These are phyloP conservation scores for Metahyphopichia silvanorum DNA, from an alignment of 805 yeast species.

Conservation along the genomic window DNA sequence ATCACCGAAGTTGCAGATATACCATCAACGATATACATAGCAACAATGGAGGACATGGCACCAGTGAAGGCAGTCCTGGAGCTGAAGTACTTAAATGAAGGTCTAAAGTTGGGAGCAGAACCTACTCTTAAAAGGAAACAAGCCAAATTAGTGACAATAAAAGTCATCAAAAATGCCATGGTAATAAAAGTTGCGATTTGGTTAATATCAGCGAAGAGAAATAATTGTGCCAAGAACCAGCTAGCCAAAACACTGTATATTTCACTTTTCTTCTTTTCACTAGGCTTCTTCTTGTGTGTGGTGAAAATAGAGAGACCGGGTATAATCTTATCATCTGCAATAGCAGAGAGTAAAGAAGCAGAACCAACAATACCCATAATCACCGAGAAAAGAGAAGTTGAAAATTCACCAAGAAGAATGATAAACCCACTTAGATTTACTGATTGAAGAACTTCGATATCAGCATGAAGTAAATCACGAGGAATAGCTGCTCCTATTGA, in stretches of 20 bases:
- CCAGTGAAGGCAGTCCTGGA: constrained; percentile 81
- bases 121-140: constrained; percentile 85
- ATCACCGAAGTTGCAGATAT: constrained; percentile 78
- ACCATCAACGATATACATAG: constrained; percentile 96
- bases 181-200: constrained; percentile 93
- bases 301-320: constrained; percentile 68
- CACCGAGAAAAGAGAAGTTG: constrained; percentile 88
- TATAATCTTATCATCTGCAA: constrained; percentile 82
- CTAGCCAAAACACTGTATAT: constrained; percentile 66
- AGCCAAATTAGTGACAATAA: constrained; percentile 89
- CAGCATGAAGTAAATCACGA: constrained; percentile 68
- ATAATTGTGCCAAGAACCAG: constrained; percentile 79
- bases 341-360: constrained; percentile 85
- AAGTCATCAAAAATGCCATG: constrained; percentile 96
- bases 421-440: constrained; percentile 66
- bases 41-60: constrained; percentile 61
- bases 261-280: constrained; percentile 51
- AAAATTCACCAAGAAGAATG: constrained; percentile 82
- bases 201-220: constrained; percentile 86
- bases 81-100: constrained; percentile 86
- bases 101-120: constrained; percentile 97
- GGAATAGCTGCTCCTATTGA: constrained; percentile 81
- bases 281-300: constrained; percentile 27
- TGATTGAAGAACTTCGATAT: constrained; percentile 83
- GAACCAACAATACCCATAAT: constrained; percentile 97